Conservation (phyloP, 306 rosid genomes). For the Castanea mollissima region DNA sequence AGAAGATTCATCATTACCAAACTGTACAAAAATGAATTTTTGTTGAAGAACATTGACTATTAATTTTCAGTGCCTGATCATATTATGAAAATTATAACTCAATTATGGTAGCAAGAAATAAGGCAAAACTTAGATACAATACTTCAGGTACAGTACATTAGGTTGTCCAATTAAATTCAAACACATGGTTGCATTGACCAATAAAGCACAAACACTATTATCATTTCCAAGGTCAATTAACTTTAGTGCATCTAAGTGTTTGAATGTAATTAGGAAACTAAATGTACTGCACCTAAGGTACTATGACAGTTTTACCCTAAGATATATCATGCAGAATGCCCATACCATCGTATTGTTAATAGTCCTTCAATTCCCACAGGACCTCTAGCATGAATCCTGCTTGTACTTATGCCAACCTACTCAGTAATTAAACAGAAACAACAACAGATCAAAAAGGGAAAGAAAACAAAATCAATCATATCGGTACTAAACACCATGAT, state of each 20-base stretch:
- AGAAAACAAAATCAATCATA: conserved; percentile 8
- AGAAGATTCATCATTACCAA: neutral
- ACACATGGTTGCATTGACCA: too few species aligned
- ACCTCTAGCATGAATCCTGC: conserved; percentile 86
- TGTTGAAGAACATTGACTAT: too few species aligned
- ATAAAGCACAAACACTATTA: too few species aligned
- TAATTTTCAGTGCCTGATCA: too few species aligned
- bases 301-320: too few species aligned
- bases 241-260: too few species aligned
- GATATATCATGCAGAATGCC: neutral
- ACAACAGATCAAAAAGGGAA: conserved; percentile 2
- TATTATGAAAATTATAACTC: neutral
- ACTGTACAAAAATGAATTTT: neutral
- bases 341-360: conserved; percentile 79
- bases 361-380: conserved; percentile 99
- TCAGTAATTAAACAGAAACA: conserved; percentile 12
- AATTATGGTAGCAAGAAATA: neutral
- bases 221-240: too few species aligned
- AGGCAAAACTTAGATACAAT: too few species aligned
- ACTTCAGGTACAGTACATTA: too few species aligned
- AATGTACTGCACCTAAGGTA: too few species aligned
- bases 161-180: too few species aligned
- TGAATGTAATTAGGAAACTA: too few species aligned
- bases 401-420: conserved; percentile 81
- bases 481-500: neutral